A percentile compares a stretch with the other conserved stretches of the same genome.
Conservation (phyloP, 176 grass and related monocot genomes). For the Poa pratensis region DNA sequence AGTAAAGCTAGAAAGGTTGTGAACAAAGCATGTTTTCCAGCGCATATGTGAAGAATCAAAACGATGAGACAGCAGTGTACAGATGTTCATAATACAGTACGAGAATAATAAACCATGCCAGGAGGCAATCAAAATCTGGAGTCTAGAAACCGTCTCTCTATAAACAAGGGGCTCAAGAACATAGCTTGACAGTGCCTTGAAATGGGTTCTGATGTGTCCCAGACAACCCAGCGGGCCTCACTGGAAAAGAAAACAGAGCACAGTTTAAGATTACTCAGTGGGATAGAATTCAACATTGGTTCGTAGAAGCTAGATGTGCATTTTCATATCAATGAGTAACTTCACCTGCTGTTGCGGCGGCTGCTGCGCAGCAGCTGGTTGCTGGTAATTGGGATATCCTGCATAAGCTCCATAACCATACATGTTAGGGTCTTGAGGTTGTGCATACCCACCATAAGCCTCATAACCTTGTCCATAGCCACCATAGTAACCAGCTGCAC, state of each 20-base stretch:
- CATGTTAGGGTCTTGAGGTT: constrained; percentile 88
- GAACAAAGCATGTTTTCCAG: constrained; percentile 29
- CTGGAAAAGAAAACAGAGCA: constrained; percentile 19
- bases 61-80: neutral
- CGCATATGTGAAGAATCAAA: constrained; percentile 32
- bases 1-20: neutral
- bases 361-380: constrained; percentile 62
- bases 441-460: constrained; percentile 28
- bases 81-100: constrained; percentile 32
- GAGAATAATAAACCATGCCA: constrained; percentile 19
- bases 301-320: neutral
- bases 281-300: neutral
- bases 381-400: constrained; percentile 86
- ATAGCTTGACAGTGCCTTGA: constrained; percentile 34
- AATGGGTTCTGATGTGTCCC: constrained; percentile 23
- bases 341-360: constrained; percentile 60
- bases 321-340: neutral
- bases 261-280: neutral
- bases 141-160: constrained; percentile 42
- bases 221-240: constrained; percentile 36
- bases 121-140: constrained; percentile 48
- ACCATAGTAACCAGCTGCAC: constrained; percentile 65
- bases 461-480: constrained; percentile 66
- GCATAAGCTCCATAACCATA: constrained; percentile 84
- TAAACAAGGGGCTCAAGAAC: constrained; percentile 35